These are phyloP conservation scores for Elaeis oleifera DNA, from an alignment of 202 grass and related monocot species.

Conservation along the genomic window DNA sequence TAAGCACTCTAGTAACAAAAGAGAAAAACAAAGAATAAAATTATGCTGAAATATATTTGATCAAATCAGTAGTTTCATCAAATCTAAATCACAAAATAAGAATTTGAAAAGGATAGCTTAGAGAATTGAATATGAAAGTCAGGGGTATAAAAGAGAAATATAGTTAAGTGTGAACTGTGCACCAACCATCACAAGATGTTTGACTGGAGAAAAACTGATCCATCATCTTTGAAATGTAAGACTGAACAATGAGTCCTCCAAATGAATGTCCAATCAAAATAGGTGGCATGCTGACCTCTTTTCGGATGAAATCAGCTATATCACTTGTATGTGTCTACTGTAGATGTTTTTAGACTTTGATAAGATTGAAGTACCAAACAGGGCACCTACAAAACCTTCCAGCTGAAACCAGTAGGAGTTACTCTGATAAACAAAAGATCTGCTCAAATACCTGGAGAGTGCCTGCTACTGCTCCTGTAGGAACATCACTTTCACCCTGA, in stretches of 20 bases:
- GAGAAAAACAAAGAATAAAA: too few species aligned
- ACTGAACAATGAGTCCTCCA: conserved; percentile 84
- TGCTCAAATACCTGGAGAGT: conserved; percentile 61
- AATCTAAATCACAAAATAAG: too few species aligned
- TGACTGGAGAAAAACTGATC: conserved; percentile 26
- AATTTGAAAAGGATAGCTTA: too few species aligned
- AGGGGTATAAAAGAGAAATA: background rate
- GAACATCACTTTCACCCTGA: conserved; percentile 78
- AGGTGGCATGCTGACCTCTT: conserved; percentile 44
- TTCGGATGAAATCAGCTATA: conserved; percentile 70
- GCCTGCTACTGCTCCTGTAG: conserved; percentile 40
- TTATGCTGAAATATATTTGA: too few species aligned
- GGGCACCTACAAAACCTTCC: too few species aligned
- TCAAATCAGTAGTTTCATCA: too few species aligned
- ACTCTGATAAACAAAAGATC: background rate
- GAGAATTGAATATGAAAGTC: too few species aligned
- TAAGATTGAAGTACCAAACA: conserved; percentile 4
- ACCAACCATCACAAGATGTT: conserved; percentile 13
- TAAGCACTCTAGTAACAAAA: conserved; percentile 3
- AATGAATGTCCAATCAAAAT: conserved; percentile 91
- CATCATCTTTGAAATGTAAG: conserved; percentile 60
- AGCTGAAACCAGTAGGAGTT: too few species aligned
- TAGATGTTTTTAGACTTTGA: conserved; percentile 31
- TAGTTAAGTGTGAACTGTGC: too few species aligned
- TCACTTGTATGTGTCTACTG: conserved; percentile 81